phyloP scores from a whole-genome alignment of 768 basidiomycete genomes.

The Jaapia argillacea region DNA sequence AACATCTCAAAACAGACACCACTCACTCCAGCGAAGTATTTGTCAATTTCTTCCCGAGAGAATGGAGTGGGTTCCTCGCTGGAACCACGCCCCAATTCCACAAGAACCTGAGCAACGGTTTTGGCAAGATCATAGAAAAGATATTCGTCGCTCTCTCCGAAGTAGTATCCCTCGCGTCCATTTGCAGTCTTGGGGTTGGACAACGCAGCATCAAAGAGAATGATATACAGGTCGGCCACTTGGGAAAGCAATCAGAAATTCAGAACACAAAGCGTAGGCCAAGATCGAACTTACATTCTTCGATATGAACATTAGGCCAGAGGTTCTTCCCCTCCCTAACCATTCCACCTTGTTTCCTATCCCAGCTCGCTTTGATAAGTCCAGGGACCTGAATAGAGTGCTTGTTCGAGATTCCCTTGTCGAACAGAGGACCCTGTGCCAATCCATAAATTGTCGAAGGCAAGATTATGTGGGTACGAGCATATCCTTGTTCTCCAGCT shows the following conservation, averaged over 20 bases:
- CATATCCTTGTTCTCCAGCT: conserved; percentile 40
- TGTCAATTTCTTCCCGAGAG: conserved; percentile 28
- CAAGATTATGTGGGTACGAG: conserved; percentile 40
- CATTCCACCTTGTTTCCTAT: conserved; percentile 39
- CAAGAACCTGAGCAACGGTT: conserved; percentile 24
- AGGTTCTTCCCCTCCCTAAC: conserved; percentile 48
- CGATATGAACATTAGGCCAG: conserved; percentile 50
- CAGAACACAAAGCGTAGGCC: not conserved
- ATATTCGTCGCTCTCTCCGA: conserved; percentile 22
- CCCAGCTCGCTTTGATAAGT: conserved; percentile 33
- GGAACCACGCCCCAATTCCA: conserved; percentile 18
- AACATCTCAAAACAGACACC: not conserved
- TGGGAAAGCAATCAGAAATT: not conserved
- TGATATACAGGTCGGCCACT: conserved; percentile 34
- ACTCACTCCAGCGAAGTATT: conserved; percentile 24
- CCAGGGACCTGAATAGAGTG: conserved; percentile 43
- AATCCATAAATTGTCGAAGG: conserved; percentile 54
- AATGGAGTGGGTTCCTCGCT: conserved; percentile 33
- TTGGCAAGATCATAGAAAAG: conserved; percentile 22
- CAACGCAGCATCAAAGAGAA: conserved; percentile 28
- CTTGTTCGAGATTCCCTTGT: conserved; percentile 40
- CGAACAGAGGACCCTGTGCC: conserved; percentile 34
- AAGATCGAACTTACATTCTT: conserved; percentile 30
- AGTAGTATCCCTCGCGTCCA: conserved; percentile 27
- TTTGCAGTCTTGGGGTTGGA: conserved; percentile 14